phyloP scores from a whole-genome alignment of 2,329 filamentous ascomycete genomes.

The Sporothrix humicola region DNA sequence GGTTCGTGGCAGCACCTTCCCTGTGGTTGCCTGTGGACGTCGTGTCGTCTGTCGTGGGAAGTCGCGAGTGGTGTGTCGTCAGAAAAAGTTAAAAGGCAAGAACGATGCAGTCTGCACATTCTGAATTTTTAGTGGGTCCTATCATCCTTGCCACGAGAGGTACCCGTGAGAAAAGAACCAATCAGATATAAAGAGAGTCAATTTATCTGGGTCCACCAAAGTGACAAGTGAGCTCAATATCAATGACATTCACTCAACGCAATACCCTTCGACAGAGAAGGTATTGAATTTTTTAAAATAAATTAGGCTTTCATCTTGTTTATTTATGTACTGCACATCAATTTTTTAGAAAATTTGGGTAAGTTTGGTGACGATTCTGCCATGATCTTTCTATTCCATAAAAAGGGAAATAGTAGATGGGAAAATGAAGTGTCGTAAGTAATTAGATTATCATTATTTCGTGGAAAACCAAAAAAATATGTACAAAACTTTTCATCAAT shows the following conservation, averaged over 20 bases:
- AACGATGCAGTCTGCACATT: conserved; percentile 37
- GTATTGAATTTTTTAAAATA: too few species aligned
- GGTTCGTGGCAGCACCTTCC: not conserved
- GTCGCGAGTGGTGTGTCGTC: not conserved
- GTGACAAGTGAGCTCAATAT: not conserved
- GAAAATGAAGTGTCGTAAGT: too few species aligned
- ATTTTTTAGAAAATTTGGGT: too few species aligned
- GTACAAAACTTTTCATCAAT: too few species aligned
- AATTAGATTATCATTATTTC: too few species aligned
- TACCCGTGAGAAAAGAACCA: not conserved
- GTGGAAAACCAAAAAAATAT: too few species aligned
- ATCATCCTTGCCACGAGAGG: not conserved
- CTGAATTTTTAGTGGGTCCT: conserved; percentile 30
- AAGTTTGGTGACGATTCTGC: too few species aligned
- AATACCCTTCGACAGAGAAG: too few species aligned
- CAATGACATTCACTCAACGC: not conserved
- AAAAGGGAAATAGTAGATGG: too few species aligned
- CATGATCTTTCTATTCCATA: too few species aligned
- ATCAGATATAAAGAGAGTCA: not conserved
- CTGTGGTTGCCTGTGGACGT: not conserved
- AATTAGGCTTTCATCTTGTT: too few species aligned
- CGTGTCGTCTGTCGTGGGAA: conserved; percentile 11
- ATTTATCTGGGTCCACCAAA: not conserved
- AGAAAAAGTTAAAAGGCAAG: conserved; percentile 8
- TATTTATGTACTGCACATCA: too few species aligned